These are phyloP conservation scores for Camellia oleifera DNA, from an alignment of 179 eudicot genomes.

Conservation along the genomic window DNA sequence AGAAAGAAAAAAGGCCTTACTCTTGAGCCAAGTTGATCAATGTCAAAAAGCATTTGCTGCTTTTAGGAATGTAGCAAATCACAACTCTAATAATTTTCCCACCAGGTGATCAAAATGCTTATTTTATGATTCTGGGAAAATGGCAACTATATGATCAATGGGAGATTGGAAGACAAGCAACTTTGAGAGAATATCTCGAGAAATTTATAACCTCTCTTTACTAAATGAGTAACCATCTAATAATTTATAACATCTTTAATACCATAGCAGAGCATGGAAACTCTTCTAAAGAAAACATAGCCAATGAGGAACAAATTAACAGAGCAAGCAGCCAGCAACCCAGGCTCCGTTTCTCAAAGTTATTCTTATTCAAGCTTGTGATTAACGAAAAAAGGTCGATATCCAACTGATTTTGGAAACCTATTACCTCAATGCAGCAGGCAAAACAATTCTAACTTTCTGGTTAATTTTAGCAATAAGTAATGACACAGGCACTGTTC, in stretches of 20 bases:
- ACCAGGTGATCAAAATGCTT: neutral
- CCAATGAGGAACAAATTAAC: neutral
- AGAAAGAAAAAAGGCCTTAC: neutral
- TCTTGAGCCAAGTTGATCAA: neutral
- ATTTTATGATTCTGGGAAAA: neutral
- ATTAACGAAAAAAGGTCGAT: too few relatives aligned
- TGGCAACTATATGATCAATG: too few relatives aligned
- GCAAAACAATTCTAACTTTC: too few relatives aligned
- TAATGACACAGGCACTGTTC: too few relatives aligned
- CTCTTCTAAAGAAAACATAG: neutral
- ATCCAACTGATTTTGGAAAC: too few relatives aligned
- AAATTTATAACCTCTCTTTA: neutral
- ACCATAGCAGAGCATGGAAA: neutral
- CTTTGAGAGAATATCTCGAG: neutral
- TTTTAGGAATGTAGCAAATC: neutral
- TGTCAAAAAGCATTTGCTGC: neutral
- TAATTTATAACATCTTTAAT: neutral
- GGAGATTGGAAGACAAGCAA: neutral
- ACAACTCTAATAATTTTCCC: neutral
- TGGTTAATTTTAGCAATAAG: too few relatives aligned
- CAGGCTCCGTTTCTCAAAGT: neutral
- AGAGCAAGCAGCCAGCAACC: neutral
- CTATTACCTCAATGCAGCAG: too few relatives aligned
- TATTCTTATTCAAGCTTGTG: too few relatives aligned
- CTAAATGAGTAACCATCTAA: neutral